Evolutionary conservation across 2,329 filamentous ascomycete species (phyloP), one percentile per base, ranked within the genome.

Genomic region (Talaromyces atroroseus): DNA sequence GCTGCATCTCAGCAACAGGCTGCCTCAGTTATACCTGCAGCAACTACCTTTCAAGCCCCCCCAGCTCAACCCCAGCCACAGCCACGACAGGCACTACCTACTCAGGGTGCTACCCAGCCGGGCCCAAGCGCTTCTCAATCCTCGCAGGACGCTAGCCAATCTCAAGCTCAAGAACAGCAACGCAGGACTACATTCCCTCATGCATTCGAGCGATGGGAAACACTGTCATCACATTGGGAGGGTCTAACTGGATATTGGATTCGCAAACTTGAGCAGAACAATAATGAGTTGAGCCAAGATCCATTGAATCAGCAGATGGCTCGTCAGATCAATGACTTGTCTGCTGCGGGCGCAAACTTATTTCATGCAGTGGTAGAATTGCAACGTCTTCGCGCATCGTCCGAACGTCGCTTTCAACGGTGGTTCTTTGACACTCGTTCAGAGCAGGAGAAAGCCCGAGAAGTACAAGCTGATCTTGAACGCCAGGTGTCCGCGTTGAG

Each of bases 221-320:
- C 90, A 0, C 76, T 99, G 2, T 99, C 94, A 0, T 95, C 94
- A 5, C 92, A 97, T 65, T 99, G 94, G 94, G 94, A 99, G 71
- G 94, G 94, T 4, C 80, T 99, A 58, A 97, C 94, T 0, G 92
- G 90, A 58, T 97, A 96, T 74, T 99, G 94, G 92, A 94, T 99
- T 62, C 88, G 90, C 48, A 86, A 91, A 63, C 79, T 99, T 7
- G 90, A 99, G 73, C 86, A 94, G 69, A 96, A 96, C 68, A 88
- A 89, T 26, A 86, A 91, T 54, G 91, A 96, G 62, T 82, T 96
- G 40, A 86, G 88, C 61, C 81, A 86, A 12, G 89, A 95, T 63
- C 89, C 92, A 0, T 76, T 97, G 24, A 91, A 87, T 48, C 86
- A 92, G 59, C 92, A 96, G 67, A 83, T 97, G 66, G 90, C 91